Evolutionary conservation across 352 stramenopile species (phyloP).

Genomic region (Pilasporangium apinafurcum): DNA sequence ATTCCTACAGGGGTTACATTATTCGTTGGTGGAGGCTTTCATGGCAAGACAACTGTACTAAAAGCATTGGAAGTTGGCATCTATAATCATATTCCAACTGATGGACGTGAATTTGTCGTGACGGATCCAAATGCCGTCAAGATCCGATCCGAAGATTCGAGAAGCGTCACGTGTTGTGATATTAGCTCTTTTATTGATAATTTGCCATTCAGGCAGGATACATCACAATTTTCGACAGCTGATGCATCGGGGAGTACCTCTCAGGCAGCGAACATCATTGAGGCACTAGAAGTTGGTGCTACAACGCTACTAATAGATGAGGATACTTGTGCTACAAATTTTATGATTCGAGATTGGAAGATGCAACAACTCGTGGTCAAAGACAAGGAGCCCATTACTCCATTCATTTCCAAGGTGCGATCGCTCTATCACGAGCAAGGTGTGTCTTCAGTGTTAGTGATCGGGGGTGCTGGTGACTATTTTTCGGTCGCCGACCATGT

Average conservation of each 20-base stretch:
- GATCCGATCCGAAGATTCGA: slow-evolving; percentile 94
- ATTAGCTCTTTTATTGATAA: slow-evolving; percentile 97
- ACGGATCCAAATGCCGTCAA: slow-evolving; percentile 87
- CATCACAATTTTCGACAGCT: slow-evolving; percentile 86
- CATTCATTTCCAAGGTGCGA: slow-evolving; percentile 94
- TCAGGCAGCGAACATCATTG: slow-evolving; percentile 95
- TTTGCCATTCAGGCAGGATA: slow-evolving; percentile 92
- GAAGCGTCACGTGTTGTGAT: slow-evolving; percentile 85
- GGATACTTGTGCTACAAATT: slow-evolving; percentile 97
- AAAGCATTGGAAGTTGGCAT: slow-evolving; percentile 91
- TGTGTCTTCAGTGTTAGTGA: slow-evolving; percentile 94
- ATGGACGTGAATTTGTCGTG: slow-evolving; percentile 94
- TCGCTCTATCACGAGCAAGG: slow-evolving; percentile 85
- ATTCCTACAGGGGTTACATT: slow-evolving; percentile 92
- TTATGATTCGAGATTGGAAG: slow-evolving; percentile 97
- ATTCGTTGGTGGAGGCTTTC: slow-evolving; percentile 96
- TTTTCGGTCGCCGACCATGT: slow-evolving; percentile 95
- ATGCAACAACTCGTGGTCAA: slow-evolving; percentile 95
- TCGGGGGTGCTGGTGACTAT: slow-evolving; percentile 95
- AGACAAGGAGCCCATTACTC: slow-evolving; percentile 97
- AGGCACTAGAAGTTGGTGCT: slow-evolving; percentile 88
- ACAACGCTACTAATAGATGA: slow-evolving; percentile 95
- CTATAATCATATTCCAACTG: slow-evolving; percentile 94
- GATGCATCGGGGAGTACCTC: slow-evolving; percentile 96
- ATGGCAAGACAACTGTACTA: slow-evolving; percentile 97